A percentile compares a stretch with the other conserved stretches of the same genome.
phyloP scores from a whole-genome alignment of 1,284 basidiomycete genomes.

The Rhodotorula sp. region DNA sequence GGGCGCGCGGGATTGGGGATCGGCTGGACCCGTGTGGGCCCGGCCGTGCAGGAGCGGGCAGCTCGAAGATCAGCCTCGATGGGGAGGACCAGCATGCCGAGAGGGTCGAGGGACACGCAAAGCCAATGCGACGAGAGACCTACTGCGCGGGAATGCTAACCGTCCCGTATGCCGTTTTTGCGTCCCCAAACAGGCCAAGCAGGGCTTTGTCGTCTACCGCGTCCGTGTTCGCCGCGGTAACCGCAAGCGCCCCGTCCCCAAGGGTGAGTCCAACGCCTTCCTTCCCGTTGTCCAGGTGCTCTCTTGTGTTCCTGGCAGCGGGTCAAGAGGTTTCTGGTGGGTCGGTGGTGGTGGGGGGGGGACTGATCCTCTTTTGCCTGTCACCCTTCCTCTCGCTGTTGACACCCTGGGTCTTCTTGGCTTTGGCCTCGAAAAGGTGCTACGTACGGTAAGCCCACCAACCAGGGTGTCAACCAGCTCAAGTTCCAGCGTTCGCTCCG shows the following conservation, averaged over 20 bases:
- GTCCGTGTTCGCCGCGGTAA: constrained; percentile 96
- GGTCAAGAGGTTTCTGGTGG: no score
- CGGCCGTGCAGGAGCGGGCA: background rate
- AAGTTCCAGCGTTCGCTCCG: constrained; percentile 95
- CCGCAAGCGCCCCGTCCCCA: constrained; percentile 97
- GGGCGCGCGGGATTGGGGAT: background rate
- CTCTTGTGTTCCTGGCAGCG: no score
- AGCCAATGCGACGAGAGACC: no score
- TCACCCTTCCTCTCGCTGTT: background rate
- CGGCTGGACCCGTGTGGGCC: background rate
- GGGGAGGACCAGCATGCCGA: background rate
- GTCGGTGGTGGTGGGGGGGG: no score
- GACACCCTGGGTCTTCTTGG: background rate
- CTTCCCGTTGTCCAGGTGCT: background rate
- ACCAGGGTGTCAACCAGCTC: constrained; percentile 99
- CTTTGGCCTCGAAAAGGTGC: constrained; percentile 60
- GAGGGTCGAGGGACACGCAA: no score
- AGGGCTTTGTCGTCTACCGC: constrained; percentile 98
- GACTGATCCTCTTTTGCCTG: background rate
- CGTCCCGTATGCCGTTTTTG: background rate
- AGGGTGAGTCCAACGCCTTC: constrained; percentile 58
- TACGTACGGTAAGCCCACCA: constrained; percentile 98
- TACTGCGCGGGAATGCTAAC: background rate
- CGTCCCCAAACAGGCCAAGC: constrained; percentile 67
- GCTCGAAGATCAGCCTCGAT: background rate